phyloP scores from a whole-genome alignment of 148 eudicot species.

The Mesembryanthemum crystallinum region DNA sequence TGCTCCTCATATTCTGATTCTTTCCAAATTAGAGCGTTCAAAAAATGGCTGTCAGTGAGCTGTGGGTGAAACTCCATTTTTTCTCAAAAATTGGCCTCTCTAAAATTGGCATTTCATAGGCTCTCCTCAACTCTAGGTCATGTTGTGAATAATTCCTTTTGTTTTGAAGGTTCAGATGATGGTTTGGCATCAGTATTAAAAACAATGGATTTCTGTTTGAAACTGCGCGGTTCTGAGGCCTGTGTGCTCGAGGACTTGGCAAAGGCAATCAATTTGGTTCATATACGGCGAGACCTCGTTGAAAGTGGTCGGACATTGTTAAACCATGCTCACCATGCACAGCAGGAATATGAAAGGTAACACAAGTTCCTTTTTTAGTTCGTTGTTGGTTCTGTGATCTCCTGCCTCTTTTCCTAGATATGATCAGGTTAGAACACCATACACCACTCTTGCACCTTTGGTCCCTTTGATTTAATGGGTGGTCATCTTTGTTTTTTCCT shows the following conservation, averaged over 20 bases:
- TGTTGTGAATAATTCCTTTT: conserved; percentile 11
- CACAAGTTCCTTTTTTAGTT: conserved; percentile 1
- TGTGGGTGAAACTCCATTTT: too few relatives aligned
- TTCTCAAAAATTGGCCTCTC: too few relatives aligned
- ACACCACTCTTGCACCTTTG: background rate
- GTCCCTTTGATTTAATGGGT: background rate
- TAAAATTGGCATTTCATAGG: background rate
- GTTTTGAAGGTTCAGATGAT: conserved; percentile 72
- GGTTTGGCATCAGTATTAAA: conserved; percentile 88
- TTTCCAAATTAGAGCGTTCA: too few relatives aligned
- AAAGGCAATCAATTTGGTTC: conserved; percentile 90
- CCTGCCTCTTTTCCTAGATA: too few relatives aligned
- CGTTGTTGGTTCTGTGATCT: too few relatives aligned
- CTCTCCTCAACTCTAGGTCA: background rate
- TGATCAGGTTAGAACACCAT: too few relatives aligned
- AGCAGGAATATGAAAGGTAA: conserved; percentile 91
- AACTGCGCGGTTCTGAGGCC: conserved; percentile 92
- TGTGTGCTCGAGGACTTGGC: conserved; percentile 90
- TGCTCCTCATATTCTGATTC: too few relatives aligned
- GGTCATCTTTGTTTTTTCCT: too few relatives aligned
- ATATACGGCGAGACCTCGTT: conserved; percentile 81
- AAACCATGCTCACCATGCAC: conserved; percentile 80
- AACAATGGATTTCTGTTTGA: conserved; percentile 82
- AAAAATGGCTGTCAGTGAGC: too few relatives aligned
- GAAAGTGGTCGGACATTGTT: conserved; percentile 94